Percentiles rank a stretch among this genome's conserved stretches.
phyloP scores from a whole-genome alignment of 2,329 filamentous ascomycete species.

The Ophiognomonia clavigignenti-juglandacearum region DNA sequence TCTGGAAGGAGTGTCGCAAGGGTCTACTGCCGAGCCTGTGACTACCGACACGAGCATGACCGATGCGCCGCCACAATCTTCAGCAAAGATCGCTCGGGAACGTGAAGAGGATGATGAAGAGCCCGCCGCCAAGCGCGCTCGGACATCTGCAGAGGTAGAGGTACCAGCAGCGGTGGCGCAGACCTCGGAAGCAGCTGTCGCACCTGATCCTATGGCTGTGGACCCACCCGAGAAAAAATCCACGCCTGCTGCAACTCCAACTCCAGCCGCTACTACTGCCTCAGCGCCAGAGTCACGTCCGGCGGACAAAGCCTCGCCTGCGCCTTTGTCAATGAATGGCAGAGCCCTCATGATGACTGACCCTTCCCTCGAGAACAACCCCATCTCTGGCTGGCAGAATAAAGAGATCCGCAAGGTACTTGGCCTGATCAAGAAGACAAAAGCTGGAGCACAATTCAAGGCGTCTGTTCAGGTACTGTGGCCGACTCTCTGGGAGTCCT shows the following conservation, averaged over 20 bases:
- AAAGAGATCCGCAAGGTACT: conserved; percentile 62
- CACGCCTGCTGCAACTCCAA: conserved; percentile 24
- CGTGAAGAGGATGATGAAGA: conserved; percentile 71
- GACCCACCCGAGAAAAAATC: conserved; percentile 23
- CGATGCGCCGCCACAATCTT: conserved; percentile 32
- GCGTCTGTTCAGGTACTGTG: conserved; percentile 73
- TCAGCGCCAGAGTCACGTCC: conserved; percentile 26
- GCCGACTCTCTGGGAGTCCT: conserved; percentile 71
- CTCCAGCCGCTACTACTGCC: conserved; percentile 20
- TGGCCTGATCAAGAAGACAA: conserved; percentile 79
- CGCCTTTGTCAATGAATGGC: conserved; percentile 23
- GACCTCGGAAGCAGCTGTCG: conserved; percentile 28
- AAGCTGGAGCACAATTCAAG: conserved; percentile 70
- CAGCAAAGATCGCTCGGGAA: conserved; percentile 63
- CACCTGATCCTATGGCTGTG: conserved; percentile 25
- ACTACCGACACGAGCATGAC: conserved; percentile 37
- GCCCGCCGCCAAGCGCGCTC: conserved; percentile 75
- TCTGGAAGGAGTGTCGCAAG: conserved; percentile 29
- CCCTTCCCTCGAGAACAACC: conserved; percentile 36
- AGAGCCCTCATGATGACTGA: conserved; percentile 36
- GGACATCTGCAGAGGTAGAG: conserved; percentile 38
- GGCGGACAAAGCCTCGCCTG: conserved; percentile 23
- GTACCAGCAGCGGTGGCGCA: conserved; percentile 39
- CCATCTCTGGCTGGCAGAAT: conserved; percentile 55
- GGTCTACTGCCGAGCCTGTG: conserved; percentile 21